phyloP scores from a whole-genome alignment of 129 eudicot species.

The Glebionis coronaria region DNA sequence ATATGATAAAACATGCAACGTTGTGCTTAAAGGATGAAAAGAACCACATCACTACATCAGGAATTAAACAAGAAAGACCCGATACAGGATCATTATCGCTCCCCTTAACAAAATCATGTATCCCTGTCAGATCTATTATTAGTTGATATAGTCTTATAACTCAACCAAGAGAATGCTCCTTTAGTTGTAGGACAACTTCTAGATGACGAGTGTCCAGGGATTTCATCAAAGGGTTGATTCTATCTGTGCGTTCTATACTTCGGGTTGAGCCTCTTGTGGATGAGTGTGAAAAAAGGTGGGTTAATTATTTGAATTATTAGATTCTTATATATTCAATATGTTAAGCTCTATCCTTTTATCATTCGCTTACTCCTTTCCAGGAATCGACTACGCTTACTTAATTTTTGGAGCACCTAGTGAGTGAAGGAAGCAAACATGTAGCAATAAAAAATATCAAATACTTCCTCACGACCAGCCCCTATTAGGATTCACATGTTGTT shows the following conservation, averaged over 20 bases:
- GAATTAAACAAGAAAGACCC: too few species aligned
- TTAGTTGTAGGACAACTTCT: too few species aligned
- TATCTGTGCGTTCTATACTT: slow-evolving; percentile 95
- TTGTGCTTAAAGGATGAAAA: too few species aligned
- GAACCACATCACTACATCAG: too few species aligned
- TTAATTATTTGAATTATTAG: background rate
- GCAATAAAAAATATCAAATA: slow-evolving; percentile 93
- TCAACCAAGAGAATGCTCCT: slow-evolving; percentile 95
- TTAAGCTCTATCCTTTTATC: slow-evolving; percentile 23
- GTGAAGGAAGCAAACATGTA: slow-evolving; percentile 98
- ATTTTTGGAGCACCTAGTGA: slow-evolving; percentile 96
- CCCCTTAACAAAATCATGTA: too few species aligned
- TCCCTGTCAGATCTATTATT: too few species aligned
- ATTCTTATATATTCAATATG: background rate
- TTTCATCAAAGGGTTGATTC: slow-evolving; percentile 90
- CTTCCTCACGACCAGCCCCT: slow-evolving; percentile 92
- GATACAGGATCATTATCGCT: too few species aligned
- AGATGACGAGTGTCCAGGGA: slow-evolving; percentile 98
- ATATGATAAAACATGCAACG: too few species aligned
- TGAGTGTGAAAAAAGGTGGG: slow-evolving; percentile 93
- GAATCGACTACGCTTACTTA: slow-evolving; percentile 97
- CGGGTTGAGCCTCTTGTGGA: slow-evolving; percentile 98
- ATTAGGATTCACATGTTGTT: slow-evolving; percentile 97
- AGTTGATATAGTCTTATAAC: slow-evolving; percentile 42
- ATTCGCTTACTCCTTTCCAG: slow-evolving; percentile 42